Evolutionary conservation across 345 rosid genomes (phyloP).

Genomic region (Isatis tinctoria): DNA sequence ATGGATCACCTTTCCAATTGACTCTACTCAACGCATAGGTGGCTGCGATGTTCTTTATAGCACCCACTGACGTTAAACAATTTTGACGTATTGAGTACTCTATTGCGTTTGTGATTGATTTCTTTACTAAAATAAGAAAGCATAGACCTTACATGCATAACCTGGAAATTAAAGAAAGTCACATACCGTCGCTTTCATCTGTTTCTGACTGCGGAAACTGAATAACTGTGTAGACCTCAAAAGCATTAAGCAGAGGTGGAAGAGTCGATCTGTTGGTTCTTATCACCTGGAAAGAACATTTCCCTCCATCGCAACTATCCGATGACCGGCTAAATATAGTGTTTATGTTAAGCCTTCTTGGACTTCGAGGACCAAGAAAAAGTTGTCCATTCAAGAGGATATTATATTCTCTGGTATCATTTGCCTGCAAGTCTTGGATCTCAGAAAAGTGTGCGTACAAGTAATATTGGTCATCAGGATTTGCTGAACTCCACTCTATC

Average conservation of each 20-base stretch:
- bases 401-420: slow-evolving; percentile 25
- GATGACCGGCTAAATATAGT: background rate
- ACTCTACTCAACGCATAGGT: background rate
- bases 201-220: slow-evolving; percentile 13
- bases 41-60: background rate
- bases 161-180: background rate
- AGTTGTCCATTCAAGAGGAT: background rate
- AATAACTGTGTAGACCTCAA: background rate
- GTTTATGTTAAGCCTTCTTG: background rate
- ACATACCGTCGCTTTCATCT: slow-evolving; percentile 20
- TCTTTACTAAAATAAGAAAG: background rate
- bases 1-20: slow-evolving; percentile 23
- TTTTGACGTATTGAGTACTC: background rate
- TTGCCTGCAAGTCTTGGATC: slow-evolving; percentile 1
- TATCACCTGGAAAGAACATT: background rate
- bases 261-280: background rate
- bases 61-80: background rate
- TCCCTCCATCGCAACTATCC: background rate
- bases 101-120: background rate
- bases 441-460: slow-evolving; percentile 36
- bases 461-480: background rate
- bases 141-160: background rate
- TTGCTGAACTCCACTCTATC: background rate
- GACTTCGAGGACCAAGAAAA: background rate
- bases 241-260: background rate